Conservation (phyloP, 306 rosid genomes). For the Lablab purpureus region DNA sequence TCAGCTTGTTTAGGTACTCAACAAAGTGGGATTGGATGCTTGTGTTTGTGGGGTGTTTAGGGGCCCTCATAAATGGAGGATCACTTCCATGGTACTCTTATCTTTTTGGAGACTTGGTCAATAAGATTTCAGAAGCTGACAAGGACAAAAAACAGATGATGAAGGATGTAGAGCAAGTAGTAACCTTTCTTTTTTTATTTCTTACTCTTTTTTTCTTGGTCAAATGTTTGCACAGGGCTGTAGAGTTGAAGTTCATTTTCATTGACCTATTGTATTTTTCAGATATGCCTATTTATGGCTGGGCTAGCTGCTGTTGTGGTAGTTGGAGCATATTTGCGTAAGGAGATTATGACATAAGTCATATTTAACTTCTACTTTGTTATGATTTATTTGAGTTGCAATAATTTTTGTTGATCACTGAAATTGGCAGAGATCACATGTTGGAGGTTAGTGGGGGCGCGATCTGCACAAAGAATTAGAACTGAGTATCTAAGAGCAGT, state of each 20-base stretch:
- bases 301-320: slow-evolving; percentile 73
- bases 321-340: slow-evolving; percentile 89
- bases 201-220: not conserved
- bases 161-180: slow-evolving; percentile 69
- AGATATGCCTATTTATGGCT: slow-evolving; percentile 75
- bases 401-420: slow-evolving; percentile 9
- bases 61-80: slow-evolving; percentile 89
- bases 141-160: slow-evolving; percentile 53
- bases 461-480: slow-evolving; percentile 86
- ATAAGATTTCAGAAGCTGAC: slow-evolving; percentile 55
- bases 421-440: slow-evolving; percentile 85
- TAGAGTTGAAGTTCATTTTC: slow-evolving; percentile 23
- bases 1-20: slow-evolving; percentile 83
- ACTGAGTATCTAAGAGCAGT: slow-evolving; percentile 73
- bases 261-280: slow-evolving; percentile 46
- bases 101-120: slow-evolving; percentile 76
- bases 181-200: not conserved
- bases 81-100: slow-evolving; percentile 87
- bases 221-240: not conserved
- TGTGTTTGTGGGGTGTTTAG: slow-evolving; percentile 85
- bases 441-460: slow-evolving; percentile 93
- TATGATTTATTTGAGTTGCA: slow-evolving; percentile 3
- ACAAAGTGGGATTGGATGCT: slow-evolving; percentile 78
- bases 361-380: not conserved
- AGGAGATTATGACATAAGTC: slow-evolving; percentile 42